These are phyloP conservation scores for Exserohilum rostratum DNA, from an alignment of 2,329 filamentous ascomycete genomes.

Conservation along the genomic window DNA sequence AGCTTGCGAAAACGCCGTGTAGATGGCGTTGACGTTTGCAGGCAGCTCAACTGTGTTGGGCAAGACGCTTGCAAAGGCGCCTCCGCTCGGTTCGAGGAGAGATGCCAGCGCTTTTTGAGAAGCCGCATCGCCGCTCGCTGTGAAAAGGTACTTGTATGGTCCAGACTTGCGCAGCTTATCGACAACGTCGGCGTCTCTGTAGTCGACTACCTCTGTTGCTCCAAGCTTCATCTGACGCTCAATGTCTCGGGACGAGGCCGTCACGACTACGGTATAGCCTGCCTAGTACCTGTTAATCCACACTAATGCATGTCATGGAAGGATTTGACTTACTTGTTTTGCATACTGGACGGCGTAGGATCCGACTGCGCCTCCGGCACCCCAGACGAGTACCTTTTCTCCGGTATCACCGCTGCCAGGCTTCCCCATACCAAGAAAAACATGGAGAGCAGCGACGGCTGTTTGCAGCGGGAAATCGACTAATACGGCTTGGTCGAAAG, in stretches of 20 bases:
- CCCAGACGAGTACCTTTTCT: constrained; percentile 37
- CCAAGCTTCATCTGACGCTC: constrained; percentile 33
- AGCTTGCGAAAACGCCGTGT: constrained; percentile 36
- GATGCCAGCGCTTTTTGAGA: constrained; percentile 34
- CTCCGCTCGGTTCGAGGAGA: constrained; percentile 27
- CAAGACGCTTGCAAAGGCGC: constrained; percentile 31
- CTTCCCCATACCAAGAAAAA: constrained; percentile 34
- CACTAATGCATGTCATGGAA: not conserved
- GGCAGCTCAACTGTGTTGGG: constrained; percentile 29
- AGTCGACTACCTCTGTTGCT: constrained; percentile 31
- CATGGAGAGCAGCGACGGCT: constrained; percentile 35
- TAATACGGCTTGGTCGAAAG: constrained; percentile 36
- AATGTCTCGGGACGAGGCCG: constrained; percentile 30
- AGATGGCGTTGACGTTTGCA: constrained; percentile 30
- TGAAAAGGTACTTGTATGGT: constrained; percentile 36
- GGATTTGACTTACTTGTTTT: constrained; percentile 23
- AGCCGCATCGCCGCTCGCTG: constrained; percentile 31
- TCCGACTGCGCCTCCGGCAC: constrained; percentile 35
- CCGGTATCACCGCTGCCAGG: constrained; percentile 26
- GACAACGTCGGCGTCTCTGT: constrained; percentile 32
- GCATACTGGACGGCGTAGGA: constrained; percentile 36
- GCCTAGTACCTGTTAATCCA: constrained; percentile 16
- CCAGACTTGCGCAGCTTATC: constrained; percentile 27
- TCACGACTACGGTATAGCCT: constrained; percentile 34
- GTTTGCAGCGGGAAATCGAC: constrained; percentile 36